A percentile compares a stretch with the other conserved stretches of the same genome.
These are phyloP conservation scores for Mitragyna speciosa DNA, from an alignment of 257 asterid genomes.

Conservation along the genomic window DNA sequence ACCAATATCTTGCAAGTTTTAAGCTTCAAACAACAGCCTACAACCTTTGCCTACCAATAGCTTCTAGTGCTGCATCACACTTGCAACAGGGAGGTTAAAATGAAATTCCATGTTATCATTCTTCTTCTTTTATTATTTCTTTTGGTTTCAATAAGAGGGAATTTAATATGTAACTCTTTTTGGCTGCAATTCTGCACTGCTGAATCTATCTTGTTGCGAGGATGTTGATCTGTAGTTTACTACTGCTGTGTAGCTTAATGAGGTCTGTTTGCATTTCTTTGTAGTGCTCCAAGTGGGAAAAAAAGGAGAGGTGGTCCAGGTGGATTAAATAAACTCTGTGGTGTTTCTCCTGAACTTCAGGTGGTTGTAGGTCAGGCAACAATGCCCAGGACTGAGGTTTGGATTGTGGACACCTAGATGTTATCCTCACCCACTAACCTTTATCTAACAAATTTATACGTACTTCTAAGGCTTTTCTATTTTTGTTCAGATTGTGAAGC, in stretches of 20 bases:
- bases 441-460: not conserved
- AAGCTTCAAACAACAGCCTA: no score
- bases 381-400: constrained; percentile 84
- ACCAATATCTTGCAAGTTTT: no score
- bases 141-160: not conserved
- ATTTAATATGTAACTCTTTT: not conserved
- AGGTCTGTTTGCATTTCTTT: constrained; percentile 11
- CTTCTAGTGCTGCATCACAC: no score
- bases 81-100: not conserved
- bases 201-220: not conserved
- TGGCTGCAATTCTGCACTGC: not conserved
- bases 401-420: not conserved
- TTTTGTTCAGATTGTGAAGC: constrained; percentile 68
- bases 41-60: no score
- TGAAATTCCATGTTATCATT: not conserved
- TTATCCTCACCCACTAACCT: not conserved
- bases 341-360: constrained; percentile 85
- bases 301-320: constrained; percentile 93
- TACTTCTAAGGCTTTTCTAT: constrained; percentile 7
- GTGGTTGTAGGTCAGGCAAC: constrained; percentile 79
- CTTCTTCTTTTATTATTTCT: not conserved
- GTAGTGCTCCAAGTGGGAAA: constrained; percentile 58
- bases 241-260: not conserved
- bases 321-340: constrained; percentile 80
- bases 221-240: not conserved